Conservation (phyloP, 2,329 filamentous ascomycete species). For the Thelonectria rubi region DNA sequence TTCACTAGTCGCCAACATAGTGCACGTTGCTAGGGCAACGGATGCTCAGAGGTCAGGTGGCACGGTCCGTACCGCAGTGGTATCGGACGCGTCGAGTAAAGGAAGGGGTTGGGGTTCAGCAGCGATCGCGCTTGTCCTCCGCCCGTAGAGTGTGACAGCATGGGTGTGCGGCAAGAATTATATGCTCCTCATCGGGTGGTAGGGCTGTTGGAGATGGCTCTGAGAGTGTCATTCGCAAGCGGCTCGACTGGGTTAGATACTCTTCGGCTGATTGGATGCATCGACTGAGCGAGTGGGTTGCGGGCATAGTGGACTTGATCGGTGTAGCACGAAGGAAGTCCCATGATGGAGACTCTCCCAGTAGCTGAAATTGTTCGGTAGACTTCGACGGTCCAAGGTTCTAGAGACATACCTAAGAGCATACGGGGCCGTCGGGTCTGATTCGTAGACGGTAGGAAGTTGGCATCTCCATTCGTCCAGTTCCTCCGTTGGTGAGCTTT, state of each 20-base stretch:
- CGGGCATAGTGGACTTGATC: slow-evolving; percentile 20
- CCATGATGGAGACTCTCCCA: slow-evolving; percentile 23
- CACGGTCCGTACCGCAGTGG: no score
- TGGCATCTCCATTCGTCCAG: slow-evolving; percentile 5
- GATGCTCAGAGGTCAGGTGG: no score
- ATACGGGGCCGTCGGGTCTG: neutral
- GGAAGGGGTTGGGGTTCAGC: no score
- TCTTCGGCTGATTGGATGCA: neutral
- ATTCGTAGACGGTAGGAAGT: neutral
- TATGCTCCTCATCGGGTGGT: no score
- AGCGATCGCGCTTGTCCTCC: no score
- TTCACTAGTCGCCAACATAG: no score
- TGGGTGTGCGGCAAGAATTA: neutral
- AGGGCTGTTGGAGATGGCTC: no score
- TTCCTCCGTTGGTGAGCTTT: neutral
- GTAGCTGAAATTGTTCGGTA: neutral
- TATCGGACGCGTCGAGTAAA: no score
- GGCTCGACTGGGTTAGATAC: slow-evolving; percentile 14
- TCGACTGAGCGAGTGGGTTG: slow-evolving; percentile 11
- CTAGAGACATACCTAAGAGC: neutral
- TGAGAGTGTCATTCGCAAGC: slow-evolving; percentile 8
- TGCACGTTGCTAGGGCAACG: no score
- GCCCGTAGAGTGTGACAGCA: no score
- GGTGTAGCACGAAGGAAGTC: slow-evolving; percentile 22
- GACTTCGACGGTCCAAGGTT: neutral